phyloP scores from a whole-genome alignment of 108 stramenopile genomes.

The Seminavis robusta region DNA sequence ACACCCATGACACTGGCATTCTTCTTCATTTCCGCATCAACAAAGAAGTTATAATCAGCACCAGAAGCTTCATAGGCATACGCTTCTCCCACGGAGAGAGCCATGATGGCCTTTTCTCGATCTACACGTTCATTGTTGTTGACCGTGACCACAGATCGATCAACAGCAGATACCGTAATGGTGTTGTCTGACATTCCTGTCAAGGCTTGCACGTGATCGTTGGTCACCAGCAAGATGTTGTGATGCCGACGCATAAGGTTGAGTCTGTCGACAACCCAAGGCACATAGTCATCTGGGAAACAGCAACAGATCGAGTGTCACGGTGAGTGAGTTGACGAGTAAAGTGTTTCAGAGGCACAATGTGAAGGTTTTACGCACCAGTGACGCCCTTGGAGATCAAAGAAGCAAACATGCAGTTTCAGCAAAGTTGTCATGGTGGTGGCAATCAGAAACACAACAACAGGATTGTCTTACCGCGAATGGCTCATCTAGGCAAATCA shows the following conservation, averaged over 20 bases:
- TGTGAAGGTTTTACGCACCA: too few species aligned
- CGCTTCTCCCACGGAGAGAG: slow-evolving; percentile 44
- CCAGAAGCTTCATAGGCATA: slow-evolving; percentile 22
- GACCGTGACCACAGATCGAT: slow-evolving; percentile 44
- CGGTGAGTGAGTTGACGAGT: too few species aligned
- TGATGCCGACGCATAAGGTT: slow-evolving; percentile 45
- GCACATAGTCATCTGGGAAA: slow-evolving; percentile 74
- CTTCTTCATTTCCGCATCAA: slow-evolving; percentile 40
- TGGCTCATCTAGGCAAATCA: slow-evolving; percentile 58
- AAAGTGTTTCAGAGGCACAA: too few species aligned
- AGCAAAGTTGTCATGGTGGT: too few species aligned
- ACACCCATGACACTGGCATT: slow-evolving; percentile 30
- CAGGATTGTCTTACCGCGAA: slow-evolving; percentile 41
- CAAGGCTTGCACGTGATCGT: slow-evolving; percentile 60
- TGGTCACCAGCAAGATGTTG: slow-evolving; percentile 62
- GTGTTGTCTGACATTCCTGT: slow-evolving; percentile 54
- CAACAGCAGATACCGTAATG: slow-evolving; percentile 54
- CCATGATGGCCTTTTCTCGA: slow-evolving; percentile 39
- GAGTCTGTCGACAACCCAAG: slow-evolving; percentile 49
- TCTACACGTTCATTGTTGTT: slow-evolving; percentile 42
- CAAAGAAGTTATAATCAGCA: slow-evolving; percentile 54
- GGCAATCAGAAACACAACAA: too few species aligned
- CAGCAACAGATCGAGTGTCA: too few species aligned
- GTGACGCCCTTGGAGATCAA: too few species aligned
- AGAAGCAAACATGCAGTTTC: too few species aligned